Base-by-base conservation (phyloP, 495 filamentous ascomycete genomes). In the Aspergillus sclerotiicarbonarius region DNA sequence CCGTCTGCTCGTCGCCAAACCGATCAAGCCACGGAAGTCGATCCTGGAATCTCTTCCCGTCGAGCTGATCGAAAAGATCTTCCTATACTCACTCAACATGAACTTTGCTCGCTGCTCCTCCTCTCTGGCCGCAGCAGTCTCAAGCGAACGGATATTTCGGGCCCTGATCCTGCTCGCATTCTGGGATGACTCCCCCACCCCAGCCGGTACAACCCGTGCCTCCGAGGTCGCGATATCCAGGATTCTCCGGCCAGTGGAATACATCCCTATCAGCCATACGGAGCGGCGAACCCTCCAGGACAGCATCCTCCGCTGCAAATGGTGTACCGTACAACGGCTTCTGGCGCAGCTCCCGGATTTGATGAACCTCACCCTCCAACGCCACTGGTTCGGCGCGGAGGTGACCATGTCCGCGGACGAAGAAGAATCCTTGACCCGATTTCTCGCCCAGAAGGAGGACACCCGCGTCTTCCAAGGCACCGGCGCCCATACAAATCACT, bases 51-150 rank as follows among this genome's bases (percentile, higher is more conserved):
- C 61, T 10, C 67, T 86, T 1, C 83, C 82, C 1, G 72, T 74
- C 1, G 83, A 86, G 58, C 53, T 86, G 8, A 67, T 86, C 32
- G 76, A 84, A 62, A 64, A 71, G 50, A 80, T 85, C 33, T 84
- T 83, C 48, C 67, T 83, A 15, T 66, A 78, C 47, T 71, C 76
- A 19, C 50, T 79, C 58, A 82, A 84, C 54, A 41, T 77, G 19
- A 75, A 75, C 31, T 63, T 86, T 6, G 75, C 80, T 8, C 68
- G 72, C 16, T 67, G 75, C 5, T 82, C 80, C 5, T 69, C 69
- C 0, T 55, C 60, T 0, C 58, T 83, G 1, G 67, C 70, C 4
- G 61, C 62, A 1, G 73, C 72, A 1, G 57, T 83, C 20, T 76
- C 77, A 0, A 70, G 71, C 29, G 76, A 80, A 45, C 64, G 71